Conservation (phyloP, 306 rosid genomes). For the Acacia confusa region DNA sequence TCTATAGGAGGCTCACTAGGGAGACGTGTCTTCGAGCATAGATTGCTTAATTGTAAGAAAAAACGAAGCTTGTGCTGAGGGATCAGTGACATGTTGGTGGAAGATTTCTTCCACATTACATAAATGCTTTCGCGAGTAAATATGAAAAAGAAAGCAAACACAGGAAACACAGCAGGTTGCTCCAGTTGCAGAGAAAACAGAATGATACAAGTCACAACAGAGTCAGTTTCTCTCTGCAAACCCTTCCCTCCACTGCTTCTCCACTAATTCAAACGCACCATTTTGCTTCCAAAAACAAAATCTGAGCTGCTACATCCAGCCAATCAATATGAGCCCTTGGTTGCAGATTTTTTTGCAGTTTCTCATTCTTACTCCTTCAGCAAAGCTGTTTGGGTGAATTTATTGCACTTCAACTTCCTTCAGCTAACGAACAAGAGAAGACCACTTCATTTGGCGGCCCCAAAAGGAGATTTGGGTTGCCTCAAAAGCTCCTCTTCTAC, state of each 20-base stretch:
- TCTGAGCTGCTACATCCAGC: not conserved
- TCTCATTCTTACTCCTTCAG: not conserved
- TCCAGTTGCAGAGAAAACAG: not conserved
- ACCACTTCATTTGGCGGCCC: slow-evolving; percentile 22
- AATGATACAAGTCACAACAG: not conserved
- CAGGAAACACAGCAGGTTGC: not conserved
- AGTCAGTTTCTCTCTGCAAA: not conserved
- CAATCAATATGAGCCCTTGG: not conserved
- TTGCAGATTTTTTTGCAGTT: not conserved
- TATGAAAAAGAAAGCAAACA: not conserved
- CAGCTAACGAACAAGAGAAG: slow-evolving; percentile 42
- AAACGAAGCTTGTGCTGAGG: slow-evolving; percentile 27
- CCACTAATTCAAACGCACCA: not conserved
- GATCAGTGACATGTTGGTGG: slow-evolving; percentile 29
- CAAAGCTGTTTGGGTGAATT: not conserved
- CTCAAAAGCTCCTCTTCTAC: slow-evolving; percentile 37
- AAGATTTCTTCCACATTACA: slow-evolving; percentile 36
- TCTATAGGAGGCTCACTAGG: not conserved
- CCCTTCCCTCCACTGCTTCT: not conserved
- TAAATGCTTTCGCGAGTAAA: not conserved
- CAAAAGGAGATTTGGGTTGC: slow-evolving; percentile 29
- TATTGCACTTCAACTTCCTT: not conserved
- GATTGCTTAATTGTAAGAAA: slow-evolving; percentile 32
- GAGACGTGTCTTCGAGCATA: slow-evolving; percentile 25
- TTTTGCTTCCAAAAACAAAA: not conserved